Evolutionary conservation across 2,329 filamentous ascomycete genomes (phyloP), one percentile per base, ranked within the genome.

Genomic region (Rhynchosporium graminicola): DNA sequence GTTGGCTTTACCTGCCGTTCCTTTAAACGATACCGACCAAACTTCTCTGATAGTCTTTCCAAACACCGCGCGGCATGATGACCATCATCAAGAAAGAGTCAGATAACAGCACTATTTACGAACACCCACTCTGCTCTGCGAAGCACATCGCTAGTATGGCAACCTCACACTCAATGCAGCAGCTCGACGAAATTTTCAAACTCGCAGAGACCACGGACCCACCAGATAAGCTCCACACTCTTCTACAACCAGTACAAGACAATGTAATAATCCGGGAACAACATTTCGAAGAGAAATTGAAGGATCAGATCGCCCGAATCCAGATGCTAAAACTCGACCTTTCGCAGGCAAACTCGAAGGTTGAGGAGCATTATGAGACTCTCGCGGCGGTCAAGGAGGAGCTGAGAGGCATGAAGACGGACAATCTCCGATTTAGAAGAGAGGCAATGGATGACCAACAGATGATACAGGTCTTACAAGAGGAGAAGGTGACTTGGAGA

Each of bases 111-210:
- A 20, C 20, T 20, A 1, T 20, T 20, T 20, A 36, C 1, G 10
- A 36, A 5, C 8, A 9, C 38, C 45, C 12, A 9, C 48, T 7
- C 12, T 9, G 31, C 31, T 3, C 48, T 3, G 20, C 48, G 8
- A 26, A n/a, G 2, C 4, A 36, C 9, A 10, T n/a, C 10, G 3
- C 15, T 7, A 20, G 10, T 10, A 52, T 38, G 31, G 8, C 48
- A 52, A 38, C 29, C 31, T 26, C 48, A 7, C 31, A 52, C 48
- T 33, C 48, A 0, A 52, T 52, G 8, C 48, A 52, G n/a, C 48
- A 52, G 38, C 48, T 52, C n/a, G 31, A 52, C n/a, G 29, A 38
- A 38, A 33, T 52, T 9, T 26, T 52, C 48, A 38, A 36, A 8
- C 8, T 36, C 36, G 48, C 48, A 5, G 48, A 52, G 9, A 31